A percentile compares a stretch with the other conserved stretches of the same genome.
Evolutionary conservation across 495 filamentous ascomycete species (phyloP).

Genomic region (Penicillium fimorum): DNA sequence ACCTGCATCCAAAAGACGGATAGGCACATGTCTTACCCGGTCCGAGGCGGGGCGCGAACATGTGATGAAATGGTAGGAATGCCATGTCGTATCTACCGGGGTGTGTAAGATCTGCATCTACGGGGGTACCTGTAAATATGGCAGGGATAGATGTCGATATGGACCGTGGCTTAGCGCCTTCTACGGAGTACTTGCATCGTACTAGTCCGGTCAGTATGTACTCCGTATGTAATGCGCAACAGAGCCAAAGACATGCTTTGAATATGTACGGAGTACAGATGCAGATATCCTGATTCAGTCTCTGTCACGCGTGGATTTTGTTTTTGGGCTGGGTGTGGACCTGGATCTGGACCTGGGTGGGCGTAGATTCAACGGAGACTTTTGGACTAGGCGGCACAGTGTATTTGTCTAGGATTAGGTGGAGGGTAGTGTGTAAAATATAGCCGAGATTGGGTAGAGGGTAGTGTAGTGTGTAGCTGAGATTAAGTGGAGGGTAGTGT

Average conservation of each 20-base stretch:
- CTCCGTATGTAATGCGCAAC: not conserved
- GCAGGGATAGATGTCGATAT: not conserved
- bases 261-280: constrained; percentile 1
- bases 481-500: not conserved
- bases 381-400: no score
- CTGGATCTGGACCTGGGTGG: not conserved
- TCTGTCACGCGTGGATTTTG: not conserved
- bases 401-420: not conserved
- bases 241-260: not conserved
- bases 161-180: not conserved
- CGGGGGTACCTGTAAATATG: not conserved
- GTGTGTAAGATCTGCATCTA: not conserved
- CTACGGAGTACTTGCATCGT: not conserved
- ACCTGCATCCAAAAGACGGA: constrained; percentile 2
- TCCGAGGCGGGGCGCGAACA: not conserved
- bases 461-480: no score
- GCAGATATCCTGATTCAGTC: constrained; percentile 3
- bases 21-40: constrained; percentile 7
- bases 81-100: constrained; percentile 3
- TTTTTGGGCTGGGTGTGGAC: not conserved
- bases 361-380: not conserved
- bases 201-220: not conserved
- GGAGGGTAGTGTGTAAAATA: no score
- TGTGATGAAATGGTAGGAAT: not conserved
- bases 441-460: no score